phyloP scores from a whole-genome alignment of 306 rosid genomes.

The Malus domestica region DNA sequence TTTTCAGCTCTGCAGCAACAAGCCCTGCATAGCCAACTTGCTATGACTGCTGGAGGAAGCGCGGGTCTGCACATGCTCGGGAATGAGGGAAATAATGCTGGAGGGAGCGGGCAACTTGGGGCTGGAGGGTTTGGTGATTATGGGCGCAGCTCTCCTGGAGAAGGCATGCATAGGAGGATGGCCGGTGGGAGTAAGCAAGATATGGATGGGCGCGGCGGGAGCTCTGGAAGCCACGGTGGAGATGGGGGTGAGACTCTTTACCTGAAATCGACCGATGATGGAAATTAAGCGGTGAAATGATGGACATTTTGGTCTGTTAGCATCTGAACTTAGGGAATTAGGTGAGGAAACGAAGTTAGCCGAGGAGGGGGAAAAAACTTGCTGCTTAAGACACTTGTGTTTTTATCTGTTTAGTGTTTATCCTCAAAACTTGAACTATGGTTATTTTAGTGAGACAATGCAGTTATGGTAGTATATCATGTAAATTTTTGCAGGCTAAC shows the following conservation, averaged over 20 bases:
- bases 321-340: conserved; percentile 22
- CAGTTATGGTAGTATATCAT: conserved; percentile 18
- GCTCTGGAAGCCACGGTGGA: conserved; percentile 51
- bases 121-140: conserved; percentile 67
- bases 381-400: conserved; percentile 17
- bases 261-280: conserved; percentile 63
- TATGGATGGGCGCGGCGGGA: conserved; percentile 56
- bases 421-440: conserved; percentile 17
- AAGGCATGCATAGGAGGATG: conserved; percentile 59
- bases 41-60: conserved; percentile 54
- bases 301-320: conserved; percentile 14
- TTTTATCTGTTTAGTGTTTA: conserved; percentile 20
- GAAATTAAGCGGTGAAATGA: conserved; percentile 33
- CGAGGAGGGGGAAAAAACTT: background rate
- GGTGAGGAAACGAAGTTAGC: conserved; percentile 22
- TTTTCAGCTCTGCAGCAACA: conserved; percentile 75
- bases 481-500: conserved; percentile 21
- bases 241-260: conserved; percentile 82
- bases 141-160: conserved; percentile 46
- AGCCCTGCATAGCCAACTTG: conserved; percentile 71
- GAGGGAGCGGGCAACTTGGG: conserved; percentile 47
- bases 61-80: conserved; percentile 76
- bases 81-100: conserved; percentile 45
- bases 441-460: conserved; percentile 19
- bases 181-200: conserved; percentile 76